Evolutionary conservation across 257 asterid genomes (phyloP).

Genomic region (Jacaranda copaia): DNA sequence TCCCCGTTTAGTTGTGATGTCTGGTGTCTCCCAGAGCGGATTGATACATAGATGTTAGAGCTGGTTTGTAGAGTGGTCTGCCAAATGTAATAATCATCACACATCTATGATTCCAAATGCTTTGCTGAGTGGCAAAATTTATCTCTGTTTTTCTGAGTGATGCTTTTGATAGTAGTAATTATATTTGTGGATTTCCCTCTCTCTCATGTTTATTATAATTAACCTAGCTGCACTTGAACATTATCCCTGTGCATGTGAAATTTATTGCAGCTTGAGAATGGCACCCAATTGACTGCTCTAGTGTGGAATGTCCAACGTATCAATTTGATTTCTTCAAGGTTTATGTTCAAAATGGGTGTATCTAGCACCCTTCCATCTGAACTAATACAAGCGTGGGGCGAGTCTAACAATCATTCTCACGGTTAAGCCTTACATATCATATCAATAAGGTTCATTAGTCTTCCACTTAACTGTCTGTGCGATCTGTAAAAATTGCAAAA

Average conservation of each 20-base stretch:
- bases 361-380: too few relatives aligned
- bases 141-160: slow-evolving; percentile 17
- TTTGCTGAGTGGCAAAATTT: slow-evolving; percentile 30
- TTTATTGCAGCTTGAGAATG: neutral
- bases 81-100: slow-evolving; percentile 47
- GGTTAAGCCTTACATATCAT: too few relatives aligned
- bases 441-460: too few relatives aligned
- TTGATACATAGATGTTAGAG: slow-evolving; percentile 36
- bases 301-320: too few relatives aligned
- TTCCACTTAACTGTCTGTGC: too few relatives aligned
- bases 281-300: neutral
- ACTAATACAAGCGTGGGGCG: too few relatives aligned
- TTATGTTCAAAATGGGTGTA: too few relatives aligned
- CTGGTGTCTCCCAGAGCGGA: slow-evolving; percentile 27
- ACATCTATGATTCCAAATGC: slow-evolving; percentile 29
- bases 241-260: neutral
- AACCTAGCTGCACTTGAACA: neutral
- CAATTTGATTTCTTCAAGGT: too few relatives aligned
- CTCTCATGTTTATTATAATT: neutral
- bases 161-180: neutral
- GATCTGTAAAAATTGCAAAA: too few relatives aligned
- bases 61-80: slow-evolving; percentile 37
- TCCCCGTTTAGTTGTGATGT: neutral
- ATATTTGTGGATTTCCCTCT: neutral
- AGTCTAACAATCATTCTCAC: too few relatives aligned